phyloP scores from a whole-genome alignment of 306 rosid species.

The Vigna radiata region DNA sequence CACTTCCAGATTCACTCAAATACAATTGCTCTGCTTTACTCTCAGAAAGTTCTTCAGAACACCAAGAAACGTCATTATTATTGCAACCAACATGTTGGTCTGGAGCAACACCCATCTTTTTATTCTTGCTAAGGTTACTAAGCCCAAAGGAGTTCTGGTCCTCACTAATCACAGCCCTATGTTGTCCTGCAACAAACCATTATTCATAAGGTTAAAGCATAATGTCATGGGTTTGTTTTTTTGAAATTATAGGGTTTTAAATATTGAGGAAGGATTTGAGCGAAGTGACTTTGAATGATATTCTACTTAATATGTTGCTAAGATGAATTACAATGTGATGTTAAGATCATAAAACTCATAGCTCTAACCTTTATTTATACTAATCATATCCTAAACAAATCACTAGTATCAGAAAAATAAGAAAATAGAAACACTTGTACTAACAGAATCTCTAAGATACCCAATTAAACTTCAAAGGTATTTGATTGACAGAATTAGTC shows the following conservation, averaged over 20 bases:
- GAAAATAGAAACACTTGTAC: no score
- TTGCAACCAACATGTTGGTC: constrained; percentile 38
- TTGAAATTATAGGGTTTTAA: neutral
- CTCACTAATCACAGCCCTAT: constrained; percentile 31
- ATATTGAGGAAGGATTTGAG: neutral
- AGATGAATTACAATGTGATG: neutral
- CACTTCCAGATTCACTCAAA: constrained; percentile 47
- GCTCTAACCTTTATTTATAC: neutral
- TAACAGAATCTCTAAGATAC: no score
- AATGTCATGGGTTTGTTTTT: neutral
- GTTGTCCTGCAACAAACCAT: constrained; percentile 53
- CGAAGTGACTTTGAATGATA: neutral
- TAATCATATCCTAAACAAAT: constrained; percentile 1
- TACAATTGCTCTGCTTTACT: constrained; percentile 41
- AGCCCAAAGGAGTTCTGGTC: constrained; percentile 46
- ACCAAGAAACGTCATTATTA: constrained; percentile 27
- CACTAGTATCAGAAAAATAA: neutral
- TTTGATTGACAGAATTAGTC: constrained; percentile 19
- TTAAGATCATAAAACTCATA: neutral
- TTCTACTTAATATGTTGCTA: neutral
- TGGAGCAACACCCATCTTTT: constrained; percentile 29
- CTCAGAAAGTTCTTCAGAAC: constrained; percentile 43
- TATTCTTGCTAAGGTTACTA: constrained; percentile 34
- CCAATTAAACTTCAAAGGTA: constrained; percentile 8
- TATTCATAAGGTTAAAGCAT: constrained; percentile 29